phyloP scores from a whole-genome alignment of 225 moss, liverwort and hornwort species.

The Pleurozium schreberi region DNA sequence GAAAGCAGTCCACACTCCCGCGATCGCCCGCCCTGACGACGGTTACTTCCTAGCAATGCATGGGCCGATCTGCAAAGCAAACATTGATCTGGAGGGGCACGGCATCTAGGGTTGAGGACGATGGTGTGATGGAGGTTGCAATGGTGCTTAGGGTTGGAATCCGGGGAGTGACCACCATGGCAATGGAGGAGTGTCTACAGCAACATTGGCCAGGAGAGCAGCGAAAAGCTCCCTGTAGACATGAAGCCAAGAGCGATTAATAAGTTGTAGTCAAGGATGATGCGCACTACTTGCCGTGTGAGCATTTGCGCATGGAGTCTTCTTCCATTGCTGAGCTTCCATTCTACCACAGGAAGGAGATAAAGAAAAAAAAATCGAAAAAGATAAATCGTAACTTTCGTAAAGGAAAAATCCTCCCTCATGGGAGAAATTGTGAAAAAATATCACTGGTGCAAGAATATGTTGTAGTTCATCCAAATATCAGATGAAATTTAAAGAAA shows the following conservation, averaged over 20 bases:
- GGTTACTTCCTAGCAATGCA: background rate
- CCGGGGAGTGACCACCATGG: background rate
- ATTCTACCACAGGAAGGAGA: background rate
- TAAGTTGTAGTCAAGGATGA: background rate
- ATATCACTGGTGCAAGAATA: accelerated
- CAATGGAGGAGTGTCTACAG: background rate
- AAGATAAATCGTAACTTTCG: background rate
- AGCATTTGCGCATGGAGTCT: background rate
- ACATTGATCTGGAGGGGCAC: background rate
- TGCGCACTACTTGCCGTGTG: background rate
- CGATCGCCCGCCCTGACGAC: background rate
- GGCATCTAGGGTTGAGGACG: background rate
- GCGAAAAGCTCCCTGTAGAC: background rate
- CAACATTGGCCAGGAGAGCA: background rate
- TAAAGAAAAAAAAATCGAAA: background rate
- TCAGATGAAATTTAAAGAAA: accelerated
- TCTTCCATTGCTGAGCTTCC: background rate
- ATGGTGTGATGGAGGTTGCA: background rate
- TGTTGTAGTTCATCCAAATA: too few relatives aligned
- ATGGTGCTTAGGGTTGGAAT: constrained; percentile 5
- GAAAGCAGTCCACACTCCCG: background rate
- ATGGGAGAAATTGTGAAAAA: background rate
- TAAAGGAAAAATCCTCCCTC: background rate
- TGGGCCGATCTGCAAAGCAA: background rate
- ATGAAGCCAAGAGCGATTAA: background rate